Base-by-base conservation (phyloP, 2,329 filamentous ascomycete species). In the Aspergillus ochraceoroseus region DNA sequence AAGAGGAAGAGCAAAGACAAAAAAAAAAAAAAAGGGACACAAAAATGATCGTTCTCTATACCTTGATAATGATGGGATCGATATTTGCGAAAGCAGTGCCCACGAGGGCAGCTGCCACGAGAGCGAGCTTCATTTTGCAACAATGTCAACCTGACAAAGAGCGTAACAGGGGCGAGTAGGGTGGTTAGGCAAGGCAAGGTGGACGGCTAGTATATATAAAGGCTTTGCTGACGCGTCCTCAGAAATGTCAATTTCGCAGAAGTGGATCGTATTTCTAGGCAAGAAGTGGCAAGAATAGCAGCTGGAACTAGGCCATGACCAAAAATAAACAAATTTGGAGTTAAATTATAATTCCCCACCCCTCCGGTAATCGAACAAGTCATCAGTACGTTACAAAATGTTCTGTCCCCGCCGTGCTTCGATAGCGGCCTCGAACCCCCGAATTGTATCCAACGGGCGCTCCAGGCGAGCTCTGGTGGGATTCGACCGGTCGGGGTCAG, bases 361-460 rank as follows among this genome's bases (percentile, higher is more conserved):
- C n/a, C n/a, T n/a, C n/a, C n/a, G 9, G 8, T 26, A 7, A 35
- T 52, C 28, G 47, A 43, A 51, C 47, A 5, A n/a, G n/a, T n/a
- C n/a, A n/a, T n/a, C n/a, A n/a, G n/a, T n/a, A n/a, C n/a, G n/a
- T n/a, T n/a, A n/a, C n/a, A n/a, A n/a, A n/a, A 46, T 46, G 37
- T 63, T 94, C 83, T 56, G 47, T 27, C 52, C 48, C 12, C 54
- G 54, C 27, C 55, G 51, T 5, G 81, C 79, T 56, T 94, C 86
- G 56, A 95, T 94, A 38, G 87, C 86, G 25, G 83, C 85, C 64
- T 95, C 87, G 49, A 95, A 95, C 38, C 83, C 83, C 57, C 87
- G 80, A 56, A 95, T 95, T 1, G 89, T 95, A 57, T 95, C 89
- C 31, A 95, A 73, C 14, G 89, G 89, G 43, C 89, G 82, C 68